Evolutionary conservation across 768 basidiomycete genomes (phyloP), one percentile per base, ranked within the genome.

Genomic region (Calocera viscosa): DNA sequence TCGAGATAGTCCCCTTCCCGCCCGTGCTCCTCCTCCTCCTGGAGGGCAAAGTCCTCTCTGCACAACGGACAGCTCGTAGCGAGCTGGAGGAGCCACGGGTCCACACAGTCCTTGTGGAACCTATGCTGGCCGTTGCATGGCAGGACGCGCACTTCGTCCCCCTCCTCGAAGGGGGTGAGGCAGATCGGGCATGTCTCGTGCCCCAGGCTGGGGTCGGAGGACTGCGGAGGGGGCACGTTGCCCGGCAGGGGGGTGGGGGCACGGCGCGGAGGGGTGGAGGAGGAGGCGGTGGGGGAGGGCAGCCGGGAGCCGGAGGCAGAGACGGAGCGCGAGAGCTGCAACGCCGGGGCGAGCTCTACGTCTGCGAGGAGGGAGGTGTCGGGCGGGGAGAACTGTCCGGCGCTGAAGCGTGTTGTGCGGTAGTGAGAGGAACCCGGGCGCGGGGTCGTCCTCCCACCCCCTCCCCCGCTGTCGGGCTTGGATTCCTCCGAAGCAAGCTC

Each of bases 111-210:
- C 72, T 89, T 86, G 72, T 98, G 94, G 79, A 95, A 98, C 67
- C 83, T 81, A 74, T 97, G 94, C 70, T 90, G 86, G 53, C 89
- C 89, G 73, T 94, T 90, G 76, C 94, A 97, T 0, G 94, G 94
- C 63, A 97, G 77, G 41, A 95, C 82, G 26, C 94, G 86, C 16
- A 96, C 77, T 74, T 95, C 91, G 72, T 97, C 94, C 0, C 93
- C 94, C 68, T 90, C 88, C 74, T 94, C 90, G 72, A 97, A 97
- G 71, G 95, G 93, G 49, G 91, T 81, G 68, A 97, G 88, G 75
- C 94, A 97, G 68, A 97, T 97, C 2, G 94, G 94, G 77, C 94
- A 97, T 14, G 88, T 91, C 75, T 93, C 89, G 40, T 84, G 82
- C 2, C 89, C 89, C 38, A 91, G 30, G 10, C 17, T 26, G 24